Evolutionary conservation across 805 yeast species (phyloP).

Genomic region (fission yeast (Schizosaccharomyces pombe)): DNA sequence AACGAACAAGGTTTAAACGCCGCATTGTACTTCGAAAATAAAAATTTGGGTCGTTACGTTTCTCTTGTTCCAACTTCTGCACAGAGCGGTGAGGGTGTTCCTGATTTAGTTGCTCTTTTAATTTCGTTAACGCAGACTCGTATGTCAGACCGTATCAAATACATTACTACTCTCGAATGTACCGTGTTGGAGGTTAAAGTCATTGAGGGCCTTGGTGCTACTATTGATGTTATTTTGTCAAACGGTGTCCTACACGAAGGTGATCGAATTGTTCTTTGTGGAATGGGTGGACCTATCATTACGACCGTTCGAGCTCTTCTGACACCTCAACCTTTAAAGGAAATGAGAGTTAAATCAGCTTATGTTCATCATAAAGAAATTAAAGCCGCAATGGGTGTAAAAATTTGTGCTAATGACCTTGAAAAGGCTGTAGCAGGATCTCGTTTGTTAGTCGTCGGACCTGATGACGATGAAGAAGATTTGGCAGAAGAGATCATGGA

Average conservation of each 20-base stretch:
- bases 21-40: conserved; percentile 86
- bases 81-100: conserved; percentile 98
- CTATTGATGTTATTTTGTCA: conserved; percentile 92
- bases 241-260: conserved; percentile 90
- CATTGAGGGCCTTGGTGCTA: conserved; percentile 93
- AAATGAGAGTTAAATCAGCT: conserved; percentile 86
- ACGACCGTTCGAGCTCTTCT: conserved; percentile 85
- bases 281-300: conserved; percentile 94
- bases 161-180: conserved; percentile 80
- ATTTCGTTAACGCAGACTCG: conserved; percentile 92
- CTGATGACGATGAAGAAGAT: conserved; percentile 94
- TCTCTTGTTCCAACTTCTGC: conserved; percentile 97
- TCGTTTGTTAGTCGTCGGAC: conserved; percentile 78
- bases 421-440: conserved; percentile 99
- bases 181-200: conserved; percentile 94
- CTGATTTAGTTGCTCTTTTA: conserved; percentile 87
- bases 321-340: conserved; percentile 95
- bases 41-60: conserved; percentile 76
- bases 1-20: conserved; percentile 98
- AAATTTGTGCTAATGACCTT: conserved; percentile 90
- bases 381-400: conserved; percentile 96
- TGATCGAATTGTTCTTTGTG: conserved; percentile 86
- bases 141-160: conserved; percentile 96
- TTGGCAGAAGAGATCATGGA: conserved; percentile 97
- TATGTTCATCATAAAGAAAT: conserved; percentile 93